These are phyloP conservation scores for Scheffersomyces stambukii DNA, from an alignment of 1,139 yeast species.

Conservation along the genomic window DNA sequence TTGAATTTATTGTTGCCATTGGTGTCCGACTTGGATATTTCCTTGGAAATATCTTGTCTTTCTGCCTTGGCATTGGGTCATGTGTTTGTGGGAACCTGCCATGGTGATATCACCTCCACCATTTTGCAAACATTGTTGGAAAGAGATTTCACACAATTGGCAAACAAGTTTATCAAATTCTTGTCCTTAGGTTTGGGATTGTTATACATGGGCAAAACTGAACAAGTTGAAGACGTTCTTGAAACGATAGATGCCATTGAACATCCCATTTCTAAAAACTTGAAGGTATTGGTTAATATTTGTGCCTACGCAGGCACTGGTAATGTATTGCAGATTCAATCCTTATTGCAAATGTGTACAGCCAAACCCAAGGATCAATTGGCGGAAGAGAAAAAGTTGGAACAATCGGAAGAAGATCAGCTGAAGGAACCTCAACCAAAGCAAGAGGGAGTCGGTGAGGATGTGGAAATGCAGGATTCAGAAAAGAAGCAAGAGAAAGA, in stretches of 20 bases:
- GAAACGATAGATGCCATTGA: slow-evolving; percentile 95
- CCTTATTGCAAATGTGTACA: slow-evolving; percentile 83
- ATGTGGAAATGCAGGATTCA: slow-evolving; percentile 19
- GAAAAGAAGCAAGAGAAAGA: slow-evolving; percentile 8
- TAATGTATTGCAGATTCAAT: slow-evolving; percentile 91
- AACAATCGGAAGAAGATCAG: slow-evolving; percentile 36
- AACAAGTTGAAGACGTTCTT: slow-evolving; percentile 89
- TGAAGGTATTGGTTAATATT: slow-evolving; percentile 85
- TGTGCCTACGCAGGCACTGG: slow-evolving; percentile 99
- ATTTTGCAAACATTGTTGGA: slow-evolving; percentile 88
- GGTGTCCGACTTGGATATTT: slow-evolving; percentile 70
- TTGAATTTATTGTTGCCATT: slow-evolving; percentile 76
- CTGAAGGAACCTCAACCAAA: slow-evolving; percentile 12
- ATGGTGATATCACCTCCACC: slow-evolving; percentile 89
- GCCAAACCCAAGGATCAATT: slow-evolving; percentile 42
- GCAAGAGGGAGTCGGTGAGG: slow-evolving; percentile 17
- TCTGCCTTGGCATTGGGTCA: slow-evolving; percentile 94
- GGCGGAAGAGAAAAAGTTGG: slow-evolving; percentile 33
- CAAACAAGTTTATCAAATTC: slow-evolving; percentile 84
- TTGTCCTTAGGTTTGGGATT: slow-evolving; percentile 91
- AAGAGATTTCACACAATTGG: slow-evolving; percentile 71
- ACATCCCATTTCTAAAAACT: slow-evolving; percentile 86
- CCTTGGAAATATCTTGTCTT: slow-evolving; percentile 76
- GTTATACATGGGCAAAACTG: slow-evolving; percentile 90
- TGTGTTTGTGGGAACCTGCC: slow-evolving; percentile 91